Conservation (phyloP, 2,329 filamentous ascomycete species). For the Botrytis medusae region DNA sequence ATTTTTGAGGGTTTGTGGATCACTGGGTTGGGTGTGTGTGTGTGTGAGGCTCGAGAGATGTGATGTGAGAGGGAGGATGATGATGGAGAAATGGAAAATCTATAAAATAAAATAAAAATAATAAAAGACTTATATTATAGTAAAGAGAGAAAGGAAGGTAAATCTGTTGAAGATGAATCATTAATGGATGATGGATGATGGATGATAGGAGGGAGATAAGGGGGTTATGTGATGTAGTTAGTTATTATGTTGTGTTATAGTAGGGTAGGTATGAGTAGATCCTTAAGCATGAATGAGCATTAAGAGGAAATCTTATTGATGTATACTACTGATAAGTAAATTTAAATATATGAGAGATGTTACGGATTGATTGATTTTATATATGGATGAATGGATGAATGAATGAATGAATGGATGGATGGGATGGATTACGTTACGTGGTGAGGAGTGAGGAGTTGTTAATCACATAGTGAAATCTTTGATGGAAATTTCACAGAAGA, state of each 20-base stretch:
- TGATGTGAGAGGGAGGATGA: too few relatives aligned
- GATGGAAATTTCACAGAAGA: too few relatives aligned
- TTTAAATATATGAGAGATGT: not conserved
- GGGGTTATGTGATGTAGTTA: not conserved
- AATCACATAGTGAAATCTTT: too few relatives aligned
- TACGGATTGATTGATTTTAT: not conserved
- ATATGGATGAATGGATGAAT: too few relatives aligned
- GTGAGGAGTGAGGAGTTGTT: too few relatives aligned
- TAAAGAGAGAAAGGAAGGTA: too few relatives aligned
- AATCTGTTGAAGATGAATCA: too few relatives aligned
- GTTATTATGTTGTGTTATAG: not conserved
- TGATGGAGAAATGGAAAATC: not conserved
- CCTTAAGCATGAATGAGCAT: not conserved
- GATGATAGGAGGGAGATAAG: not conserved
- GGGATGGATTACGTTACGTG: too few relatives aligned
- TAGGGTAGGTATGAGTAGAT: not conserved
- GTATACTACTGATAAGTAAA: not conserved
- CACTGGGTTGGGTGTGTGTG: not conserved
- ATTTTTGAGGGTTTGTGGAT: not conserved
- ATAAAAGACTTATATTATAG: too few relatives aligned
- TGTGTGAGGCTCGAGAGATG: not conserved
- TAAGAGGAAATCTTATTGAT: not conserved
- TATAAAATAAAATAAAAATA: not conserved
- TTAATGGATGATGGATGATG: too few relatives aligned
- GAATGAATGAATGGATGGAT: too few relatives aligned